phyloP scores from a whole-genome alignment of 352 stramenopile genomes.

The Lagenidium sp. region DNA sequence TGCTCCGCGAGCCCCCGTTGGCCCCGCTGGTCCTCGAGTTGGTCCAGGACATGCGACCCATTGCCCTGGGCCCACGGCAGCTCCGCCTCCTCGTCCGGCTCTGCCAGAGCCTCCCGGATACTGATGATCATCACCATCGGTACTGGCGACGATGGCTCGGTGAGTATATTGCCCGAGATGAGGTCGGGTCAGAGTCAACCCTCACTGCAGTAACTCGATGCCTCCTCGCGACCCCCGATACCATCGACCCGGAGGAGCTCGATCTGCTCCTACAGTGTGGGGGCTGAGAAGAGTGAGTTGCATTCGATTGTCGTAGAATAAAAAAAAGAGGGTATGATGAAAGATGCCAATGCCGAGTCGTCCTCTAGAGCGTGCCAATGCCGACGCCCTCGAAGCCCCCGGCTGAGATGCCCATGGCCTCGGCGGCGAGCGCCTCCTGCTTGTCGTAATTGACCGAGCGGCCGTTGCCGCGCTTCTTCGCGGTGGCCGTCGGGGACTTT shows the following conservation, averaged over 20 bases:
- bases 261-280: too few relatives aligned
- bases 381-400: constrained; percentile 55
- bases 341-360: too few relatives aligned
- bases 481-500: constrained; percentile 40
- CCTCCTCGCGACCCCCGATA: too few relatives aligned
- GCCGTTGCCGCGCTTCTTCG: constrained; percentile 16
- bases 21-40: too few relatives aligned
- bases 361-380: constrained; percentile 46
- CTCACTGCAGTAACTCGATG: constrained; percentile 1
- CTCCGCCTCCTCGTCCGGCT: background rate
- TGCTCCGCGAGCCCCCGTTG: too few relatives aligned
- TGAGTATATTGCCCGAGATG: constrained; percentile 4
- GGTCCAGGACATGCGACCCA: too few relatives aligned
- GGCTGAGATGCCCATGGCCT: constrained; percentile 44
- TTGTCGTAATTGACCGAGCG: constrained; percentile 16
- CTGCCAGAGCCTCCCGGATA: background rate
- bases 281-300: too few relatives aligned
- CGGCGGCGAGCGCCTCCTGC: constrained; percentile 37
- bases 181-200: background rate
- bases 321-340: too few relatives aligned
- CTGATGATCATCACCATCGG: background rate
- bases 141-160: background rate
- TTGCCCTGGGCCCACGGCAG: too few relatives aligned
- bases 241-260: too few relatives aligned
- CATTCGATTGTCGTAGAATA: too few relatives aligned